Conservation (phyloP, 225 moss, liverwort and hornwort species). For the Physcomitrellopsis africana region DNA sequence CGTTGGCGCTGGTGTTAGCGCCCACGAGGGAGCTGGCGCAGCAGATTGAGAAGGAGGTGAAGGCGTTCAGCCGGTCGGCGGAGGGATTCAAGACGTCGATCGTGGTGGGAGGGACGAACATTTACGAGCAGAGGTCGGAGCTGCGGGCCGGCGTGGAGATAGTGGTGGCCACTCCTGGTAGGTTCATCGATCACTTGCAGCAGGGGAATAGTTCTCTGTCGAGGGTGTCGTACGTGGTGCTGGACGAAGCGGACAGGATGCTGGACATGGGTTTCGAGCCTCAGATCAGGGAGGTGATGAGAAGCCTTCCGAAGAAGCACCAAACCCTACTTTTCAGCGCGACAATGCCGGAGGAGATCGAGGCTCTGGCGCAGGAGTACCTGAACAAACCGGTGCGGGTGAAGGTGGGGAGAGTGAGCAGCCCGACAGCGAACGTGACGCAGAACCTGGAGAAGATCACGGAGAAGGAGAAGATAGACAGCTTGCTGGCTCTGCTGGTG, state of each 20-base stretch:
- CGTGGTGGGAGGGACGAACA: conserved; percentile 96
- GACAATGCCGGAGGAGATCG: conserved; percentile 99
- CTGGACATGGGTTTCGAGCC: conserved; percentile 99
- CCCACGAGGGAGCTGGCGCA: conserved; percentile 99
- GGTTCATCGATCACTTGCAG: conserved; percentile 98
- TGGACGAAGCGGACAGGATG: conserved; percentile 99
- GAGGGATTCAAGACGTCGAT: conserved; percentile 95
- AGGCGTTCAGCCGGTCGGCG: conserved; percentile 91
- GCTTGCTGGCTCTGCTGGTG: conserved; percentile 78
- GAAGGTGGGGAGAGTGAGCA: conserved; percentile 96
- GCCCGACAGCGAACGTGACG: conserved; percentile 91
- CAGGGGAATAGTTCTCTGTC: conserved; percentile 96
- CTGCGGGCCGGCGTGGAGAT: conserved; percentile 95
- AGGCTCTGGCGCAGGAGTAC: conserved; percentile 95
- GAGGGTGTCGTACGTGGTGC: conserved; percentile 93
- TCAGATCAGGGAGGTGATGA: conserved; percentile 99
- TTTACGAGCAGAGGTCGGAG: conserved; percentile 95
- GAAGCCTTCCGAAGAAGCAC: conserved; percentile 95
- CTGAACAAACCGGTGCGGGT: conserved; percentile 79
- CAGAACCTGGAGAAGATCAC: conserved; percentile 89
- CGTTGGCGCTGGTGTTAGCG: conserved; percentile 86
- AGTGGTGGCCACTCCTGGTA: conserved; percentile 96
- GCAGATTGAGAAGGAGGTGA: conserved; percentile 99
- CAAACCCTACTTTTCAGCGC: conserved; percentile 98
- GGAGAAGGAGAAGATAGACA: conserved; percentile 95